A percentile compares a stretch with the other conserved stretches of the same genome.
Evolutionary conservation across 208 protist species (phyloP).

Genomic region (Porcisia hertigi): DNA sequence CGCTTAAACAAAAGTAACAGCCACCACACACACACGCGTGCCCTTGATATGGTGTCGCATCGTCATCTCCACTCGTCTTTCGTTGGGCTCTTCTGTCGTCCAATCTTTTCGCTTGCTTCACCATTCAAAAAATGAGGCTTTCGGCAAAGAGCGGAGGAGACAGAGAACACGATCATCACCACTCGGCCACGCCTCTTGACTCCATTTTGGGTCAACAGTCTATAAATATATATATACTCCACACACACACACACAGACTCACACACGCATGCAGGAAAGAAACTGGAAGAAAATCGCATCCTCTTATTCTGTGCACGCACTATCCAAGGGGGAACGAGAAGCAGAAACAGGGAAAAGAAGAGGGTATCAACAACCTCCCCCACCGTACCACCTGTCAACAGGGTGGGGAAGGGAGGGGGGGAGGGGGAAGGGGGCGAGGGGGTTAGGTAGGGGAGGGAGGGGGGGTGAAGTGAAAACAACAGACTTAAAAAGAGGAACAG

Average conservation of each 20-base stretch:
- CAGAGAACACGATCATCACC: too few relatives aligned
- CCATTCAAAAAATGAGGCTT: neutral
- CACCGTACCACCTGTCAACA: neutral
- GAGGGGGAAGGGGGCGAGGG: neutral
- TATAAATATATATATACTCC: too few relatives aligned
- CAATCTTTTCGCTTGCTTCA: too few relatives aligned
- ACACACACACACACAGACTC: neutral
- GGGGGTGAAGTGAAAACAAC: neutral
- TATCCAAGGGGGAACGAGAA: conserved; percentile 2
- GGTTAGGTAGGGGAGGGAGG: neutral
- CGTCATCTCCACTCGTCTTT: too few relatives aligned
- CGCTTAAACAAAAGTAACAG: too few relatives aligned
- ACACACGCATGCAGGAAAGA: neutral
- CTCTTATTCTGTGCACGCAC: neutral
- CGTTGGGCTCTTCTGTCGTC: too few relatives aligned
- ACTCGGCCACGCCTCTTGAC: too few relatives aligned
- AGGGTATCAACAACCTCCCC: neutral
- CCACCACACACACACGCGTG: too few relatives aligned
- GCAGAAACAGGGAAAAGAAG: conserved; percentile 13
- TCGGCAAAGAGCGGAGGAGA: too few relatives aligned
- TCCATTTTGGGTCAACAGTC: too few relatives aligned
- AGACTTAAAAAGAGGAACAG: neutral
- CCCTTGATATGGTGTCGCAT: too few relatives aligned
- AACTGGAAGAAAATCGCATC: neutral
- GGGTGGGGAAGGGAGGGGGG: neutral